Evolutionary conservation across 805 yeast species (phyloP), one percentile per base, ranked within the genome.

Genomic region (Candida maris): DNA sequence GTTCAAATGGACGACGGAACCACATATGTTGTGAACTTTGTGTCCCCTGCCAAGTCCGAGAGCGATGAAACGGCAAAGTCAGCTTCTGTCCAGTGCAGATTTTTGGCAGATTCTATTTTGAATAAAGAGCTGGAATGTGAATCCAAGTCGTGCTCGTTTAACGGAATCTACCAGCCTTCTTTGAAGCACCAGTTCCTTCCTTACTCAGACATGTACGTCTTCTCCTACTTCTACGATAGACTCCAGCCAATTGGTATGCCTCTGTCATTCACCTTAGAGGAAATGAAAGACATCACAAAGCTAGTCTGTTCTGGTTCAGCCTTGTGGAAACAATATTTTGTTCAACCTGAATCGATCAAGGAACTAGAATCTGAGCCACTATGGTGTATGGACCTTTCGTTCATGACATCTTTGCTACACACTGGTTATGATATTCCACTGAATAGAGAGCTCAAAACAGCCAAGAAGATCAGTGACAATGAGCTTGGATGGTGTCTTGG

Each of bases 401-500:
- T 85, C 74, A 89, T 91, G 75, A 80, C 85, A 10, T 80, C 97
- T 2, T 66, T 93, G 59, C 70, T 93, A 47, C 96, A 89, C 62
- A 82, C 89, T n/a, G 99, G 99, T 29, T 93, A 93, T 63, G 97
- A 91, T 51, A 87, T 93, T 46, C 96, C 97, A 43, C 73, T 85
- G 41, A 70, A 73, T 47, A 79, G 97, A 60, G 97, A 91, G 63
- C 77, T 93, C 49, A 85, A 77, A 61, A 93, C 96, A 5, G 97
- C 97, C 6, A 80, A 87, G 68, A 88, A 78, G 58, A 86, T 93
- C 51, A 83, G 79, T 35, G 78, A 79, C 56, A 88, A 86, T 53
- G 98, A 93, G 66, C 72, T 93, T 35, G 99, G 98, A 22, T 93
- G 99, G 99, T 93, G 97, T 69, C 70, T 93, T 38, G 99, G 99